These are phyloP conservation scores for Tolypocladium cylindrosporum DNA, from an alignment of 2,329 filamentous ascomycete genomes.

Conservation along the genomic window DNA sequence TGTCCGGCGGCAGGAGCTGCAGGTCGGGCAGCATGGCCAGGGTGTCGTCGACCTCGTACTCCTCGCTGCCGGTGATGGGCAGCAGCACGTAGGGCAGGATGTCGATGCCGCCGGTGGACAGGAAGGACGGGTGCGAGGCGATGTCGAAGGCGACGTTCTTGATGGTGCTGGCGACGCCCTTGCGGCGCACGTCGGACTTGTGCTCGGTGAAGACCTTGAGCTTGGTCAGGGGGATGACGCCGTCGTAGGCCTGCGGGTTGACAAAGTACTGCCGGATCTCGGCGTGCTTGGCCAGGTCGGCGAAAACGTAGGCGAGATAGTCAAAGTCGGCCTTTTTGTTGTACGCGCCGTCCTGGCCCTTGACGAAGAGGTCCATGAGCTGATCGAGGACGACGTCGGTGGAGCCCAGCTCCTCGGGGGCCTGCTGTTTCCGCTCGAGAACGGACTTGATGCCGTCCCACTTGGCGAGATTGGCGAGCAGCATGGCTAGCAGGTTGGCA, in stretches of 20 bases:
- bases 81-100: slow-evolving; percentile 82
- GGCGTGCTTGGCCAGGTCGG: slow-evolving; percentile 77
- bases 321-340: slow-evolving; percentile 84
- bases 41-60: slow-evolving; percentile 79
- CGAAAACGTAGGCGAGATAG: slow-evolving; percentile 89
- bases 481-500: slow-evolving; percentile 79
- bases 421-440: slow-evolving; percentile 54
- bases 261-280: slow-evolving; percentile 69
- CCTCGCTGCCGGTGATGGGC: slow-evolving; percentile 79
- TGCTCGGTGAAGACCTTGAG: slow-evolving; percentile 93
- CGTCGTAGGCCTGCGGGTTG: slow-evolving; percentile 64
- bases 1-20: slow-evolving; percentile 82
- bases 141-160: slow-evolving; percentile 90
- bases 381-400: slow-evolving; percentile 76
- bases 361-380: slow-evolving; percentile 91
- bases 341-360: slow-evolving; percentile 71
- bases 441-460: slow-evolving; percentile 62
- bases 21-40: slow-evolving; percentile 82
- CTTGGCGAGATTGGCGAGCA: slow-evolving; percentile 86
- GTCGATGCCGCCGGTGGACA: slow-evolving; percentile 64
- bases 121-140: slow-evolving; percentile 57
- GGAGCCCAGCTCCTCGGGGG: slow-evolving; percentile 60
- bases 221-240: slow-evolving; percentile 81
- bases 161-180: slow-evolving; percentile 91
- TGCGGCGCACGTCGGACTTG: slow-evolving; percentile 68